Evolutionary conservation across 106 monocot genomes (phyloP), one percentile per base, ranked within the genome.

Genomic region (Amphibolis antarctica): DNA sequence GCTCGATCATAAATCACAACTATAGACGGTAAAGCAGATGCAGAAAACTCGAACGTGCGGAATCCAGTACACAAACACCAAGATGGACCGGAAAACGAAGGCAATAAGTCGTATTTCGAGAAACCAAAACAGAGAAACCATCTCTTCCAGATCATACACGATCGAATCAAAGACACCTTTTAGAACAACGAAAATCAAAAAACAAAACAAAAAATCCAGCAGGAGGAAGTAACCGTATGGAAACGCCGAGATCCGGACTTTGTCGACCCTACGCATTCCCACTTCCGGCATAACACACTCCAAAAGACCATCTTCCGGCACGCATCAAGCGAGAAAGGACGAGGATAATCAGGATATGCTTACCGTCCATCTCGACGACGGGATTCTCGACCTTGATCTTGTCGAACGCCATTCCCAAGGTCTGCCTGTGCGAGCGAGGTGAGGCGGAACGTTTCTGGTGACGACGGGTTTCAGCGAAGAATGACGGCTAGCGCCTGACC

Each of bases 331-430:
- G 46, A 26, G 48, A 53, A 54, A 5, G 42, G 50, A 49, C 5
- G 21, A 42, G 44, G 42, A 12, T n/a, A n/a, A n/a, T n/a, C n/a
- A n/a, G n/a, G n/a, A n/a, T n/a, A n/a, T 12, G 25, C 80, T 74
- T 60, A 84, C 84, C 84, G 60, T 84, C 84, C 84, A 84, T 84
- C 65, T 84, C 84, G 36, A 84, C 84, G 68, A 84, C 74, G 15
- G 84, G 80, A 54, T 80, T 84, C 14, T 50, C 63, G 24, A 84
- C 84, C 68, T 74, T 74, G 74, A 84, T 84, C 80, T 84, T 84
- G 71, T 77, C 67, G 67, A 84, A 74, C 77, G 71, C 71, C 84
- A 80, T 82, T 55, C 30, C 55, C 20, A 43, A 13, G 0, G 44
- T n/a, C n/a, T n/a, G n/a, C n/a, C n/a, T n/a, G n/a, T n/a, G n/a